phyloP scores from a whole-genome alignment of 2,329 filamentous ascomycete species.

The Colletotrichum echinochloae region DNA sequence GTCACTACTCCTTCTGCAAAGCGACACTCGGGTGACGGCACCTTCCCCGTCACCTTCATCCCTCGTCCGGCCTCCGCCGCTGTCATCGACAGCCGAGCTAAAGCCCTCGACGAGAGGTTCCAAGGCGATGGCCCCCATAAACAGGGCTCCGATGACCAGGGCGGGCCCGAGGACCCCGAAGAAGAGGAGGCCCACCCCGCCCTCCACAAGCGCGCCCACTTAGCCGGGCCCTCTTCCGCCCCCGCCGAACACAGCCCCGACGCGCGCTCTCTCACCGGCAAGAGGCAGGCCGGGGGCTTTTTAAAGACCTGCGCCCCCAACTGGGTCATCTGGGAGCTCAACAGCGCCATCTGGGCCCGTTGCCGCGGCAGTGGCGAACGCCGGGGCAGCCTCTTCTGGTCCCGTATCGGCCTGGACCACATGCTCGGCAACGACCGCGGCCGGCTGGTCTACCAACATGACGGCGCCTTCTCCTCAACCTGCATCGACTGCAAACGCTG shows the following conservation, averaged over 20 bases:
- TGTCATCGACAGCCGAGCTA: neutral
- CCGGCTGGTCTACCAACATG: constrained; percentile 17
- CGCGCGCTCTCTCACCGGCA: neutral
- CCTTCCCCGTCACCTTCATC: neutral
- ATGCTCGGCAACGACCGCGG: constrained; percentile 29
- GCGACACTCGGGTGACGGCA: neutral
- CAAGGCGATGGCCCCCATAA: too few species aligned
- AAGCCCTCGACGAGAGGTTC: neutral
- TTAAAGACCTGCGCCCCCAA: constrained; percentile 9
- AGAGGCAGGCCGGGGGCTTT: neutral
- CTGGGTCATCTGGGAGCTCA: constrained; percentile 23
- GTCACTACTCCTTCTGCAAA: neutral
- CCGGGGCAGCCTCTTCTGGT: constrained; percentile 2
- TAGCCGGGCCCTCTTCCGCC: neutral
- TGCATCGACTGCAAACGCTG: constrained; percentile 9
- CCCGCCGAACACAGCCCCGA: neutral
- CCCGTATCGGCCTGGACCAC: constrained; percentile 26
- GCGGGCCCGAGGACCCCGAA: neutral
- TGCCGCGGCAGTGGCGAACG: constrained; percentile 14
- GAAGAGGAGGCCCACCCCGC: neutral
- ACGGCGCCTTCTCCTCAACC: constrained; percentile 19
- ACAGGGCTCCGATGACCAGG: neutral
- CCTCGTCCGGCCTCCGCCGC: neutral
- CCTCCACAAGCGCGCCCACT: neutral
- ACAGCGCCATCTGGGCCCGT: constrained; percentile 16